A percentile compares a stretch with the other conserved stretches of the same genome.
These are phyloP conservation scores for Leishmania aethiopica DNA, from an alignment of 208 protist species.

Conservation along the genomic window DNA sequence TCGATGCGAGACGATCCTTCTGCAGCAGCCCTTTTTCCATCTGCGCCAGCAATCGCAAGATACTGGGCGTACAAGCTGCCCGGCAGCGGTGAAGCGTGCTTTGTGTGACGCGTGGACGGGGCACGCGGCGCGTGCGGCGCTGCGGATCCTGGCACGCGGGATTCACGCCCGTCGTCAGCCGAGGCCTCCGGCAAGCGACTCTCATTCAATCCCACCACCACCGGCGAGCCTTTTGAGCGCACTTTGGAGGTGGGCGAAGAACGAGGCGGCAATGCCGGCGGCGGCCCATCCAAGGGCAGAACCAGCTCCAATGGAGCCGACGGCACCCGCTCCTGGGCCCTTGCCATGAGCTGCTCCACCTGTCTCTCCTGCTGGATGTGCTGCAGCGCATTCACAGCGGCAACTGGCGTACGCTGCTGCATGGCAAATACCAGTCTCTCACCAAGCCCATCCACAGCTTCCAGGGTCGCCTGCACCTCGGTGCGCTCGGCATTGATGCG, in stretches of 20 bases:
- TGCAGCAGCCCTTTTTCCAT: background rate
- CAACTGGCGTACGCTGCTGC: conserved; percentile 29
- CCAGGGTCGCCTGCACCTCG: conserved; percentile 36
- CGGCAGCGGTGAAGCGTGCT: conserved; percentile 1
- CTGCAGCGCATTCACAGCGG: conserved; percentile 54
- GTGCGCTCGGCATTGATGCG: conserved; percentile 41
- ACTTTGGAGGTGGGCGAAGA: background rate
- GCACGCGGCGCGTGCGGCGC: background rate
- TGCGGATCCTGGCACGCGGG: background rate
- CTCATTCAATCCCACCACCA: conserved; percentile 39
- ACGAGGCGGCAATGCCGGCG: background rate
- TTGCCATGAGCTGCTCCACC: conserved; percentile 49
- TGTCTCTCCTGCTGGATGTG: conserved; percentile 53
- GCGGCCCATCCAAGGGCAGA: conserved; percentile 37
- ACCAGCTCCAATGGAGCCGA: conserved; percentile 44
- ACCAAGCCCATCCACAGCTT: conserved; percentile 33
- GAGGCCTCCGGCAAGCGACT: conserved; percentile 15
- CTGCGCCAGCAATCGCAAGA: conserved; percentile 21
- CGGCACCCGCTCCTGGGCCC: conserved; percentile 40
- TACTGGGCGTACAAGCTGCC: conserved; percentile 44
- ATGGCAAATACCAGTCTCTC: conserved; percentile 34
- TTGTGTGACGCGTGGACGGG: background rate
- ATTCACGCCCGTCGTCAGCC: background rate
- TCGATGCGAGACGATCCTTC: background rate
- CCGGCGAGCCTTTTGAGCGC: background rate